Conservation (phyloP, 768 basidiomycete genomes). For the Strobilomyces echinocephalus region DNA sequence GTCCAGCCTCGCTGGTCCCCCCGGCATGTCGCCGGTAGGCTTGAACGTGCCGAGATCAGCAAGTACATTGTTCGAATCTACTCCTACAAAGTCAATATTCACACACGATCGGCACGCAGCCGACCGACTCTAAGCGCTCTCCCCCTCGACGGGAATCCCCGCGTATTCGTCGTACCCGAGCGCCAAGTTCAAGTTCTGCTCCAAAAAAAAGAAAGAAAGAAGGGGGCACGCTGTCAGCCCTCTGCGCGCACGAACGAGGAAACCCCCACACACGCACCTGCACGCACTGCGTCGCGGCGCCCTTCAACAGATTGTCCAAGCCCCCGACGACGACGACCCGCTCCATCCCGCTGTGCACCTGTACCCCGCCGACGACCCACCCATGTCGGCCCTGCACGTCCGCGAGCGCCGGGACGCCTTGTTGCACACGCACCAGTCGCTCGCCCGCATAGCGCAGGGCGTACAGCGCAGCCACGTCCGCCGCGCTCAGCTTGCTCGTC, state of each 20-base stretch:
- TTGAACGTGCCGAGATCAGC: too few relatives aligned
- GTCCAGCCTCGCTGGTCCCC: too few relatives aligned
- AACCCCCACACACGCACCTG: conserved; percentile 56
- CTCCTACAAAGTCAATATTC: too few relatives aligned
- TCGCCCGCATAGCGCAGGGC: conserved; percentile 74
- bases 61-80: too few relatives aligned
- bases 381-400: conserved; percentile 83
- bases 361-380: conserved; percentile 89
- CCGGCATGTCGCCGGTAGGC: too few relatives aligned
- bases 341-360: conserved; percentile 84
- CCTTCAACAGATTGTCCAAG: conserved; percentile 94
- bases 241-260: neutral
- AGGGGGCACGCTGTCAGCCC: conserved; percentile 1
- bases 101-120: too few relatives aligned
- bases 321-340: conserved; percentile 95
- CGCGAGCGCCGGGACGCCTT: conserved; percentile 64
- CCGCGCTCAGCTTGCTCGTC: conserved; percentile 54
- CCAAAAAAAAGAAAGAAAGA: too few relatives aligned
- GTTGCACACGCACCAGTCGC: conserved; percentile 62
- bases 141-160: conserved; percentile 58
- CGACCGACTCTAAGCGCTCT: conserved; percentile 2
- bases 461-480: conserved; percentile 68
- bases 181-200: conserved; percentile 85
- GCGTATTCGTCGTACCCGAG: conserved; percentile 82
- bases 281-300: conserved; percentile 97